These are phyloP conservation scores for Stemphylium lycopersici DNA, from an alignment of 2,329 filamentous ascomycete species.

Conservation along the genomic window DNA sequence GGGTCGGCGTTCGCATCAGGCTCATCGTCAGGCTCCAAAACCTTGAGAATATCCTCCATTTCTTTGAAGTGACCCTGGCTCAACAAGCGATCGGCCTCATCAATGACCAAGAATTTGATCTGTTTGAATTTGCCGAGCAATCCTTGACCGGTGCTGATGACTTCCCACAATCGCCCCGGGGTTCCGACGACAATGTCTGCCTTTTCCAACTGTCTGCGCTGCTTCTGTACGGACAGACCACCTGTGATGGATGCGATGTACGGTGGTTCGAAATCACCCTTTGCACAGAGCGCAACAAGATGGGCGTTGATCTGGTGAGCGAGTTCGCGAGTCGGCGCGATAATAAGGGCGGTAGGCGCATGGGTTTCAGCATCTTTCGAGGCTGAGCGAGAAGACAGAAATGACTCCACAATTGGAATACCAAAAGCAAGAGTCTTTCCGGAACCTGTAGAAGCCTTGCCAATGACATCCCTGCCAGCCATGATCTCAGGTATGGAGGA, in stretches of 20 bases:
- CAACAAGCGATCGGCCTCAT: conserved; percentile 91
- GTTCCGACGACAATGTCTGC: conserved; percentile 95
- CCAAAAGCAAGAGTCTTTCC: conserved; percentile 96
- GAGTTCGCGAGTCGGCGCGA: conserved; percentile 91
- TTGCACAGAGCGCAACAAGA: conserved; percentile 74
- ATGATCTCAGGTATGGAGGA: conserved; percentile 81
- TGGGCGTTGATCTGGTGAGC: conserved; percentile 90
- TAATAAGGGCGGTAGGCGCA: conserved; percentile 68
- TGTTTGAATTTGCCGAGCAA: conserved; percentile 73
- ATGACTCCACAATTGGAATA: conserved; percentile 88
- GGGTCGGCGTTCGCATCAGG: conserved; percentile 50
- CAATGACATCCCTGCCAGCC: conserved; percentile 86
- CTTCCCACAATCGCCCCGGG: conserved; percentile 91
- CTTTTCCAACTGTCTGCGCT: conserved; percentile 79
- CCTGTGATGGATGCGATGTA: conserved; percentile 86
- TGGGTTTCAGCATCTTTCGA: conserved; percentile 42
- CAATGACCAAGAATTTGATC: conserved; percentile 84
- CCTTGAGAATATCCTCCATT: conserved; percentile 82
- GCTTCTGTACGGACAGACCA: conserved; percentile 92
- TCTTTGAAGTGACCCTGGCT: conserved; percentile 96
- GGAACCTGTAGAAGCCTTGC: conserved; percentile 94
- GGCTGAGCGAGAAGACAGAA: conserved; percentile 60
- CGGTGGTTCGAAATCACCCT: conserved; percentile 65
- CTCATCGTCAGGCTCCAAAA: conserved; percentile 71
- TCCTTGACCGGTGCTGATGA: conserved; percentile 76